These are phyloP conservation scores for Medicago ruthenica DNA, from an alignment of 306 rosid species.

Conservation along the genomic window DNA sequence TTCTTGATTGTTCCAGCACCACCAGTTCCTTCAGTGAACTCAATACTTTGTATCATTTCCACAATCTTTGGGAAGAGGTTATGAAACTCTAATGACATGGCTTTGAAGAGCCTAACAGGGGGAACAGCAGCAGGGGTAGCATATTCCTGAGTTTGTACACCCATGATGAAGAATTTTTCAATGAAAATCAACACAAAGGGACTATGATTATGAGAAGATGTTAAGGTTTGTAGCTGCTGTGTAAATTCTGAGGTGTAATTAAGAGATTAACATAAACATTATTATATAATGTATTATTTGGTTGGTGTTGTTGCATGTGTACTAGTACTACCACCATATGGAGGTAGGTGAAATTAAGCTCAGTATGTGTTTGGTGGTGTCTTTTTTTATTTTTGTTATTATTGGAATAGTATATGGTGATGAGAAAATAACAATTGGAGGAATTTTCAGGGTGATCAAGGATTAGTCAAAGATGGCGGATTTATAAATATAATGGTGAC, in stretches of 20 bases:
- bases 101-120: constrained; percentile 57
- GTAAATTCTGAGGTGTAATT: background rate
- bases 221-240: background rate
- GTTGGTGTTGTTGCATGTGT: background rate
- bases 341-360: background rate
- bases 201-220: background rate
- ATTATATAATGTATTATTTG: background rate
- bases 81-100: constrained; percentile 46
- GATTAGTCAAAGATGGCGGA: too few relatives aligned
- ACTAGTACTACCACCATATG: background rate
- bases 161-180: constrained; percentile 47
- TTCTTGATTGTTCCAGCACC: constrained; percentile 66
- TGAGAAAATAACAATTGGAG: too few relatives aligned
- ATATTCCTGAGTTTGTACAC: constrained; percentile 45
- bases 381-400: too few relatives aligned
- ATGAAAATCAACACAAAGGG: constrained; percentile 1
- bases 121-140: constrained; percentile 51
- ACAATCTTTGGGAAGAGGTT: constrained; percentile 53
- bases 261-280: background rate
- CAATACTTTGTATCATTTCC: constrained; percentile 43
- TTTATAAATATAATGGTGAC: too few relatives aligned
- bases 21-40: constrained; percentile 57
- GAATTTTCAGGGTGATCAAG: too few relatives aligned
- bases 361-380: background rate
- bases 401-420: too few relatives aligned